Conservation (phyloP, 2,329 filamentous ascomycete species). For the Aspergillus sojae region DNA sequence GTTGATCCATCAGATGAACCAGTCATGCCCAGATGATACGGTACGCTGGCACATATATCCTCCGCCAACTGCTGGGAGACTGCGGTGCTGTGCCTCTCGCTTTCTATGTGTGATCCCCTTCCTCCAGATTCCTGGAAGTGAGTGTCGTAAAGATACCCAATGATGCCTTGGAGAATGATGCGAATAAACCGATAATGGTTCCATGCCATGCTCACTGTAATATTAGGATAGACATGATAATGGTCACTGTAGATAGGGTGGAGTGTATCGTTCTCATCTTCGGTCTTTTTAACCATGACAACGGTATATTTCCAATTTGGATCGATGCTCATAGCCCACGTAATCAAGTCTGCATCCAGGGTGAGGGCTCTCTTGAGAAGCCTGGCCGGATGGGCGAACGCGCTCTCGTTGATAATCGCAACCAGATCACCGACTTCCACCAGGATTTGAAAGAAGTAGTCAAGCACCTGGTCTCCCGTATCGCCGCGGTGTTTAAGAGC, state of each 20-base stretch:
- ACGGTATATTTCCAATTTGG: conserved; percentile 16
- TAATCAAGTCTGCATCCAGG: conserved; percentile 16
- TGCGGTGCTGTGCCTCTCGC: conserved; percentile 1
- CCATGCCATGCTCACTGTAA: conserved; percentile 23
- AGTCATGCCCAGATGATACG: conserved; percentile 15
- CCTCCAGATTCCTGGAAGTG: neutral
- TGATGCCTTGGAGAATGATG: conserved; percentile 20
- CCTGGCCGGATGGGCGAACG: neutral
- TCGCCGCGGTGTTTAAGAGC: conserved; percentile 8
- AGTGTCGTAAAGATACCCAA: conserved; percentile 6
- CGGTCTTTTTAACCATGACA: conserved; percentile 1
- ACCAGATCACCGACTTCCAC: conserved; percentile 16
- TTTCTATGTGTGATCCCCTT: conserved; percentile 1
- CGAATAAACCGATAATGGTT: conserved; percentile 27
- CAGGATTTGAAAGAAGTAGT: conserved; percentile 19
- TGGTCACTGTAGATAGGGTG: conserved; percentile 13
- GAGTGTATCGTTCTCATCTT: neutral
- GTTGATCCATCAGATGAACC: conserved; percentile 1
- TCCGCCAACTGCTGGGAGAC: conserved; percentile 14
- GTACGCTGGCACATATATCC: conserved; percentile 24
- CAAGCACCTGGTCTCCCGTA: neutral
- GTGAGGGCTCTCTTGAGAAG: conserved; percentile 14
- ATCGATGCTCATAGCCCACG: conserved; percentile 18
- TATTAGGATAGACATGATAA: conserved; percentile 25
- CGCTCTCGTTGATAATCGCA: conserved; percentile 5